Evolutionary conservation across 768 basidiomycete genomes (phyloP).

Genomic region (Xanthoconium stramineum): DNA sequence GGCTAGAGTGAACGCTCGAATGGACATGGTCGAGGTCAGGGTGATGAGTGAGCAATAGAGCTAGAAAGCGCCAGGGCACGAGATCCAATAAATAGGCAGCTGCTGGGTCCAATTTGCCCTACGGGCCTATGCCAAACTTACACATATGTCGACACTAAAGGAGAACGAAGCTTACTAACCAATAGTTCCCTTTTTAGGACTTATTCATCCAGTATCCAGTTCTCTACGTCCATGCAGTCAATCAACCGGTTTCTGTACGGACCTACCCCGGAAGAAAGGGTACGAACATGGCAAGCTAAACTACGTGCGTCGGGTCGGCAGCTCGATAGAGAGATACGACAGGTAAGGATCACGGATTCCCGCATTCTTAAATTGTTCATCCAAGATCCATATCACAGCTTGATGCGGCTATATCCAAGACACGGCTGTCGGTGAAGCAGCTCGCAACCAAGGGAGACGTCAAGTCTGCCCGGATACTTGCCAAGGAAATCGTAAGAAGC

Average conservation of each 20-base stretch:
- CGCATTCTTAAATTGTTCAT: conserved; percentile 1
- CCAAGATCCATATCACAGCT: conserved; percentile 47
- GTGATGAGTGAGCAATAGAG: too few relatives aligned
- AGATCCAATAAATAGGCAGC: too few relatives aligned
- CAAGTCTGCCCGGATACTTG: conserved; percentile 89
- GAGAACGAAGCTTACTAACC: too few relatives aligned
- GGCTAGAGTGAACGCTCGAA: too few relatives aligned
- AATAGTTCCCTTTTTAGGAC: conserved; percentile 11
- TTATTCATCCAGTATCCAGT: neutral
- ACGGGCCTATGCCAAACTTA: too few relatives aligned
- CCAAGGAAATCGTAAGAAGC: conserved; percentile 91
- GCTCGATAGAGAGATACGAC: conserved; percentile 92
- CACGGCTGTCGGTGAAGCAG: conserved; percentile 75
- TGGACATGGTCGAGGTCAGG: too few relatives aligned
- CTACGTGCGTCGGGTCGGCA: conserved; percentile 77
- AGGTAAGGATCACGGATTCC: conserved; percentile 54
- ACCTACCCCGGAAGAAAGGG: conserved; percentile 91
- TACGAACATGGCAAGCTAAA: conserved; percentile 88
- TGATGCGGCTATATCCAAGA: conserved; percentile 79
- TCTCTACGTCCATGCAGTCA: conserved; percentile 57
- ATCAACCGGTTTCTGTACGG: conserved; percentile 96
- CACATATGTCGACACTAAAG: too few relatives aligned
- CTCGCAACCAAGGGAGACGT: conserved; percentile 88
- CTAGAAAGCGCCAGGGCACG: too few relatives aligned
- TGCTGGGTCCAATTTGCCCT: too few relatives aligned